Percentiles rank a stretch among this genome's conserved stretches.
Conservation (phyloP, 2,329 filamentous ascomycete species). For the Periglandula ipomoeae region DNA sequence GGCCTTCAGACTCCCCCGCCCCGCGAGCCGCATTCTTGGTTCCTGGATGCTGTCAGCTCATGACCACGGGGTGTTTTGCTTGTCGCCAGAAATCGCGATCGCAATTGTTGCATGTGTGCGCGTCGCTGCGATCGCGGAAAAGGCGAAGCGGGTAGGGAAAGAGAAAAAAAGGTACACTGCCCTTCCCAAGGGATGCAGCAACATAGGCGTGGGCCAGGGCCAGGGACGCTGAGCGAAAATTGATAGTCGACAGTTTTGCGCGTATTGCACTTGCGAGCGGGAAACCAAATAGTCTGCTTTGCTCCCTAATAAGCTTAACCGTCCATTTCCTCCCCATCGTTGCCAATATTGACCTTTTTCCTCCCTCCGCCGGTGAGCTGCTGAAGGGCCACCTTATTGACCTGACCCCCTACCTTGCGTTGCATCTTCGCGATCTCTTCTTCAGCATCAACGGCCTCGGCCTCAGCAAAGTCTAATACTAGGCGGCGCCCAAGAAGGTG, state of each 20-base stretch:
- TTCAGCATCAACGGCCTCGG: constrained; percentile 83
- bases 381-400: constrained; percentile 84
- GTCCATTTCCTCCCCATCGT: constrained; percentile 52
- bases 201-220: constrained; percentile 1
- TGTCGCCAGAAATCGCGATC: constrained; percentile 3
- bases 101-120: background rate
- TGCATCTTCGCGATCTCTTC: constrained; percentile 96
- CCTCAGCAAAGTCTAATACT: constrained; percentile 84
- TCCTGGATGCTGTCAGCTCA: constrained; percentile 12
- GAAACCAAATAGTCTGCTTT: constrained; percentile 13
- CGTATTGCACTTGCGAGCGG: constrained; percentile 1
- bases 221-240: constrained; percentile 6
- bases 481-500: constrained; percentile 85
- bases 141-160: background rate
- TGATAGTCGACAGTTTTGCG: background rate
- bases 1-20: constrained; percentile 15
- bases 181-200: constrained; percentile 12
- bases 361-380: constrained; percentile 75
- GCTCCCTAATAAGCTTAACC: constrained; percentile 15
- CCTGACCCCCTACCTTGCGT: constrained; percentile 84
- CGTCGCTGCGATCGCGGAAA: no score
- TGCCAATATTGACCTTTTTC: constrained; percentile 80
- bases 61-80: constrained; percentile 6
- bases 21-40: constrained; percentile 20
- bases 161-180: background rate